Conservation (phyloP, 169 alveolate species). For the Plasmodium gallinaceum region DNA sequence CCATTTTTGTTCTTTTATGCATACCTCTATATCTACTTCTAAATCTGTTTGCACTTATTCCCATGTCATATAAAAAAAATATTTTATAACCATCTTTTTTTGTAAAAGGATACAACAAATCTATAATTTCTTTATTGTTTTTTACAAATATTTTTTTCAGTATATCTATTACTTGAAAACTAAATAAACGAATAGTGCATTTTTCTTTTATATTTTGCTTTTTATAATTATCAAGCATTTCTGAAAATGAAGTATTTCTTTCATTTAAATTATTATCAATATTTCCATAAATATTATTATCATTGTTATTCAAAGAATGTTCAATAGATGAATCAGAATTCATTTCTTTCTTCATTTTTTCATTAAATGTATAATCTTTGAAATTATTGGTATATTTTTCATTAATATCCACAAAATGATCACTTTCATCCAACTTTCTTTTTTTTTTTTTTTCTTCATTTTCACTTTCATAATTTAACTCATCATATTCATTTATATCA, state of each 20-base stretch:
- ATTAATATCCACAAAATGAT: background rate
- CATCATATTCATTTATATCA: slow-evolving; percentile 52
- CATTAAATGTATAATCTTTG: background rate
- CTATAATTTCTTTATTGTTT: slow-evolving; percentile 81
- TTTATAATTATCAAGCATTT: slow-evolving; percentile 68
- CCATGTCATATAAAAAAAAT: slow-evolving; percentile 87
- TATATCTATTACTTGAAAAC: slow-evolving; percentile 88
- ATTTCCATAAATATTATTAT: background rate
- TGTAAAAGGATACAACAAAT: slow-evolving; percentile 84
- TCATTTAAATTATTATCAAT: background rate
- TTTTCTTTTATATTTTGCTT: slow-evolving; percentile 83
- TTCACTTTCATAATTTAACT: slow-evolving; percentile 46
- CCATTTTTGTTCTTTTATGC: slow-evolving; percentile 79
- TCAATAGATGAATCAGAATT: background rate
- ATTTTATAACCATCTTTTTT: slow-evolving; percentile 80
- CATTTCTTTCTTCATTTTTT: background rate
- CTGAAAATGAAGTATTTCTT: slow-evolving; percentile 24
- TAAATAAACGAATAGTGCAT: slow-evolving; percentile 85
- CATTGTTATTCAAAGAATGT: background rate
- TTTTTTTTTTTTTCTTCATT: slow-evolving; percentile 33
- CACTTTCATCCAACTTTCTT: slow-evolving; percentile 2
- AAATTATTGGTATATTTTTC: background rate
- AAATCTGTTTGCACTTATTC: slow-evolving; percentile 88
- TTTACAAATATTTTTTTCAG: slow-evolving; percentile 83
- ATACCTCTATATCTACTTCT: slow-evolving; percentile 28